A percentile compares a stretch with the other conserved stretches of the same genome.
phyloP scores from a whole-genome alignment of 2,329 filamentous ascomycete genomes.

The Trichoderma cornu-damae region DNA sequence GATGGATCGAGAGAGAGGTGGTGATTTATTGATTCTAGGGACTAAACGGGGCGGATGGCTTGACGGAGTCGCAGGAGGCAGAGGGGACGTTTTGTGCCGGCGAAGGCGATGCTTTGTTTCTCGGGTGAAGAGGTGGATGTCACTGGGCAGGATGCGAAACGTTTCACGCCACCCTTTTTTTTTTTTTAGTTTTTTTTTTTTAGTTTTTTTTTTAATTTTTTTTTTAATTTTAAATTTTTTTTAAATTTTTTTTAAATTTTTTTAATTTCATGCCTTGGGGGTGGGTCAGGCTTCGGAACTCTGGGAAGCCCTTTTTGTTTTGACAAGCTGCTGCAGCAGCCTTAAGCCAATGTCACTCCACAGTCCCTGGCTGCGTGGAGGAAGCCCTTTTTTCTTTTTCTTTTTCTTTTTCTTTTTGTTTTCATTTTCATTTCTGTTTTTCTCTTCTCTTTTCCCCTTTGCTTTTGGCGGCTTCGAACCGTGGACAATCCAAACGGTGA shows the following conservation, averaged over 20 bases:
- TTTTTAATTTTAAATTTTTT: too few relatives aligned
- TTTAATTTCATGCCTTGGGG: too few relatives aligned
- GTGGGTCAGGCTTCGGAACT: not conserved
- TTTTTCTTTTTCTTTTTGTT: too few relatives aligned
- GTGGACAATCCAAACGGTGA: too few relatives aligned
- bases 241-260: too few relatives aligned
- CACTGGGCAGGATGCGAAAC: not conserved
- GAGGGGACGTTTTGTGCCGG: not conserved
- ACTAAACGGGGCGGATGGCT: not conserved
- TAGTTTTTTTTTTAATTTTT: too few relatives aligned
- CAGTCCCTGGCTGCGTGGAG: not conserved
- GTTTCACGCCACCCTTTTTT: constrained; percentile 15
- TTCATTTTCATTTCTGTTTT: too few relatives aligned
- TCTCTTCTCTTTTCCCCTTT: too few relatives aligned
- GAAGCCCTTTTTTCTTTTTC: not conserved
- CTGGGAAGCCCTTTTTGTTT: not conserved
- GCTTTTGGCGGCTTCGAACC: not conserved
- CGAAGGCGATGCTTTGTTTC: not conserved
- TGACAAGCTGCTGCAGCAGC: not conserved
- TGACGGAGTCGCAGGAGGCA: not conserved
- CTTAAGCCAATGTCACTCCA: not conserved
- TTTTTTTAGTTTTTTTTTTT: not conserved
- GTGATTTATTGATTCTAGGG: not conserved
- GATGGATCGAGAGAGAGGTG: not conserved
- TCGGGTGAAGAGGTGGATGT: constrained; percentile 2